These are phyloP conservation scores for Solanum hybrid DNA, from an alignment of 305 asterid species.

Conservation along the genomic window DNA sequence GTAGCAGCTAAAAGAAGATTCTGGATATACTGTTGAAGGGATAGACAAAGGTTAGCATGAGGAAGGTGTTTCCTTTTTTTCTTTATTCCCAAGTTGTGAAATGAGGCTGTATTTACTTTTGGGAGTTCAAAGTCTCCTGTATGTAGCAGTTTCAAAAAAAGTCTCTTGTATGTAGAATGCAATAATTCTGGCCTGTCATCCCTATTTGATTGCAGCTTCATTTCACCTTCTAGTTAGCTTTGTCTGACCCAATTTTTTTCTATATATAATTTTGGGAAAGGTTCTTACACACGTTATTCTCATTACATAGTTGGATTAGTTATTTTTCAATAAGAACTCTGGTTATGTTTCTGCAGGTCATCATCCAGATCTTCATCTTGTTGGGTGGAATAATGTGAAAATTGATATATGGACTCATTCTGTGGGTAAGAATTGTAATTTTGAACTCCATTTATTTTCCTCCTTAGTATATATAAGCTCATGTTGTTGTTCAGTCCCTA, in stretches of 20 bases:
- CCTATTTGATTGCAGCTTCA: not conserved
- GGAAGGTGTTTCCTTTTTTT: not conserved
- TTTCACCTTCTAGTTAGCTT: not conserved
- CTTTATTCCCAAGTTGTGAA: not conserved
- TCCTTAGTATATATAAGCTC: not conserved
- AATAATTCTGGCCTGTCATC: not conserved
- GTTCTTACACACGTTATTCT: not conserved
- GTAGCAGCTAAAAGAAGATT: not conserved
- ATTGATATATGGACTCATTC: constrained; percentile 87
- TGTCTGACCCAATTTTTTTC: not conserved
- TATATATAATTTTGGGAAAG: not conserved
- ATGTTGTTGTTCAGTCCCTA: not conserved
- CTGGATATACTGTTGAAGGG: not conserved
- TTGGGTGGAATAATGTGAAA: constrained; percentile 82
- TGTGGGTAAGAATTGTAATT: constrained; percentile 44
- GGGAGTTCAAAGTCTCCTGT: not conserved
- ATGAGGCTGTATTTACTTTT: not conserved
- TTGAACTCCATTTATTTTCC: not conserved
- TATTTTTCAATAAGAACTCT: not conserved
- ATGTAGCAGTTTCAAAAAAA: not conserved
- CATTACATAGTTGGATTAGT: not conserved
- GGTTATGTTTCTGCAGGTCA: constrained; percentile 40
- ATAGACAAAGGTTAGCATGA: not conserved
- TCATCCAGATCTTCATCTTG: constrained; percentile 96
- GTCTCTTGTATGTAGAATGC: not conserved